Base-by-base conservation (phyloP, 2,329 filamentous ascomycete species). In the Cryphonectria nitschkei region DNA sequence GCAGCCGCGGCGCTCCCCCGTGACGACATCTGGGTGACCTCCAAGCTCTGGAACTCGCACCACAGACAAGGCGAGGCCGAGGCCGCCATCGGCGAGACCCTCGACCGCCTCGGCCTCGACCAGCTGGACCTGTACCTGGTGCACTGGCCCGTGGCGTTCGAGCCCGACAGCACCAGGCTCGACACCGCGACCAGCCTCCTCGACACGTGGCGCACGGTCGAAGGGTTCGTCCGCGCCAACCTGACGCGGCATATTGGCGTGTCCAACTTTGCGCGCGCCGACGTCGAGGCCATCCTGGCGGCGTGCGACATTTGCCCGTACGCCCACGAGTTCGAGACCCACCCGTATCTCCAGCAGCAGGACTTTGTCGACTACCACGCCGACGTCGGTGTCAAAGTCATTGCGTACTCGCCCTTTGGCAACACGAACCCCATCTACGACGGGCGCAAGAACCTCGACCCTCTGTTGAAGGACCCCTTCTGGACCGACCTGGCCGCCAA, bases 181-280 rank as follows among this genome's bases (percentile, higher is more conserved):
- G 80, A 81, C 67, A 43, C 75, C 61, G 52, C 74, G 2, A 78
- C 76, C n/a, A 56, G 56, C 22, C 52, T 73, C 37, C 41, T 82
- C 60, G 79, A 83, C 68, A 90, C 88, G 67, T 91, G 88, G 87
- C 80, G 84, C 50, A 84, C 84, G 2, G 86, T 91, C 84, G 85
- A 88, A 78, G 82, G 84, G 73, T 76, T 90, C 29, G 81, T 89
- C 43, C 78, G 80, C 16, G 81, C 83, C 2, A 85, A 85, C 74
- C 84, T 87, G 74, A 84, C 85, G 4, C 84, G 82, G 72, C 81
- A 87, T 71, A 89, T 91, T 68, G 89, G 89, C 65, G 83, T 91
- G 61, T 89, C 87, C 69, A 91, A 91, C 80, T 91, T 90, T 81
- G 79, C 79, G 7, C 76, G 76, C 69, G 70, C 73, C 9, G 79